Percentiles rank a stretch among this genome's conserved stretches.
Evolutionary conservation across 1,139 yeast species (phyloP).

Genomic region (Candida freyschussii): DNA sequence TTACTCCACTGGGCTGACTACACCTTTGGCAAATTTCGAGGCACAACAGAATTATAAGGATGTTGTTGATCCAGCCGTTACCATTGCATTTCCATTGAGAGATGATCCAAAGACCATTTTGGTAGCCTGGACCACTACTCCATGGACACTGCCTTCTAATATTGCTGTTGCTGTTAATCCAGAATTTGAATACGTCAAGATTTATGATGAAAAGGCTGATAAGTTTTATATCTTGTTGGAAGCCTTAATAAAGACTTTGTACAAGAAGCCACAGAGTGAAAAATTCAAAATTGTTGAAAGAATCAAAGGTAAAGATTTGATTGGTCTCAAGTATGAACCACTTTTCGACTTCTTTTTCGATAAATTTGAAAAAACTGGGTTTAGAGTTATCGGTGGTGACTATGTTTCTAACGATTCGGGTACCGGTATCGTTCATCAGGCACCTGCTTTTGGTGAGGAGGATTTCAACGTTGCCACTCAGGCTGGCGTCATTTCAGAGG

Average conservation of each 20-base stretch:
- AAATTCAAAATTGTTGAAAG: conserved; percentile 79
- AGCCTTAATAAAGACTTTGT: conserved; percentile 70
- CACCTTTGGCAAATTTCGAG: conserved; percentile 95
- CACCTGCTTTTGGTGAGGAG: conserved; percentile 99
- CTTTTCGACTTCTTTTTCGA: conserved; percentile 77
- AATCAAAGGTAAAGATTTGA: conserved; percentile 72
- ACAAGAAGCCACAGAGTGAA: conserved; percentile 92
- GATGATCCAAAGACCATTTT: conserved; percentile 77
- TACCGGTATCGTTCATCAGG: conserved; percentile 98
- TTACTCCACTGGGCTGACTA: conserved; percentile 93
- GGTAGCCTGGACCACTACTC: conserved; percentile 99
- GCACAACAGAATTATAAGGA: conserved; percentile 98
- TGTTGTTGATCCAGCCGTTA: conserved; percentile 94
- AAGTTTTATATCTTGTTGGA: conserved; percentile 80
- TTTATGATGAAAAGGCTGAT: conserved; percentile 82
- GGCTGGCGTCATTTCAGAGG: conserved; percentile 69
- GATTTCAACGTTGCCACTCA: conserved; percentile 83
- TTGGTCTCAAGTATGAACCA: conserved; percentile 77
- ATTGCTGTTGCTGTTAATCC: conserved; percentile 91
- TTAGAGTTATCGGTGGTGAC: conserved; percentile 73
- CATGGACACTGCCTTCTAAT: conserved; percentile 98
- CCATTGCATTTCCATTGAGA: conserved; percentile 78
- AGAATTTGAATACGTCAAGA: conserved; percentile 84
- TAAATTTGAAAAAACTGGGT: conserved; percentile 68
- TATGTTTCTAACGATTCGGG: conserved; percentile 93